phyloP scores from a whole-genome alignment of 805 yeast species.

The Suhomyces kilbournensis region DNA sequence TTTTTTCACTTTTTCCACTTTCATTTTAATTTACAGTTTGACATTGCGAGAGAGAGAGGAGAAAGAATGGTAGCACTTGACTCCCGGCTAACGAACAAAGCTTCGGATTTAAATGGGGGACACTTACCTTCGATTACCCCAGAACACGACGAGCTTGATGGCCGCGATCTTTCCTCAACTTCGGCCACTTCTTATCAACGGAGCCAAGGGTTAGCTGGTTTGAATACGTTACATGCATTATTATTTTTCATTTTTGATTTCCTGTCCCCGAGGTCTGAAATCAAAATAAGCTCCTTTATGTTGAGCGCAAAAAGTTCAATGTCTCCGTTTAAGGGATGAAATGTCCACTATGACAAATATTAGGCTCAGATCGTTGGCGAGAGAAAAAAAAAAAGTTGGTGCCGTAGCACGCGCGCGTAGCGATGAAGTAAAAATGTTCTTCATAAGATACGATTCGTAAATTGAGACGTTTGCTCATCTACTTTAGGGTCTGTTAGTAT shows the following conservation, averaged over 20 bases:
- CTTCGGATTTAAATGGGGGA: background rate
- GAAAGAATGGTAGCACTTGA: background rate
- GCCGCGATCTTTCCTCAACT: background rate
- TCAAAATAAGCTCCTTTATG: background rate
- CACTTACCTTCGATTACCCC: background rate
- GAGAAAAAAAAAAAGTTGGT: background rate
- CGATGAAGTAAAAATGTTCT: background rate
- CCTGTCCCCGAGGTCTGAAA: background rate
- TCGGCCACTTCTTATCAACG: background rate
- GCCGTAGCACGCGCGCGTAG: constrained; percentile 1
- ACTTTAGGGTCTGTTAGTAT: background rate
- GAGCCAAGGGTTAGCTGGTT: background rate
- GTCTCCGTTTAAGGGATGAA: background rate
- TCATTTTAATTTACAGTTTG: background rate
- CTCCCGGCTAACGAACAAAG: background rate
- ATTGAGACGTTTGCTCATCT: background rate
- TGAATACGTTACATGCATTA: background rate
- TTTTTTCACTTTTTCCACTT: background rate
- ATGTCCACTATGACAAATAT: background rate
- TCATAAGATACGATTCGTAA: background rate
- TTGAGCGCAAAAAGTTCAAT: background rate
- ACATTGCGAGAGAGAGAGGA: background rate
- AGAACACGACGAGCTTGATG: background rate
- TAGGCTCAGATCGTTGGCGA: background rate
- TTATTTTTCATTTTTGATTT: background rate